Evolutionary conservation across 1,139 yeast genomes (phyloP).

Genomic region (Lodderomyces margitis): DNA sequence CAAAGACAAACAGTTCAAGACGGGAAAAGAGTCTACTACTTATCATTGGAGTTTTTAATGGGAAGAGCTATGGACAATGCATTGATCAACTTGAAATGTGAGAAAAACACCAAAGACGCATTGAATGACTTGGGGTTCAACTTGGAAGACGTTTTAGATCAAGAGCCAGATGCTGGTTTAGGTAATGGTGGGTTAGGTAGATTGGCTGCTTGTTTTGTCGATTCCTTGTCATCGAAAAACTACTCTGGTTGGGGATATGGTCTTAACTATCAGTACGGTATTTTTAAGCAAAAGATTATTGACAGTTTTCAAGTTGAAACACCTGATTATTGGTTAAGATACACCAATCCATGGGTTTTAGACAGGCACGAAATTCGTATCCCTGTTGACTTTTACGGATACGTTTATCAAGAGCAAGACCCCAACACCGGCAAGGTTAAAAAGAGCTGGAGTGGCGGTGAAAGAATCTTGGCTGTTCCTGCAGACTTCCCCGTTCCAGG

Average conservation of each 20-base stretch:
- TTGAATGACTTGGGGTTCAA: constrained; percentile 80
- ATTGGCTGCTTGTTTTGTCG: constrained; percentile 91
- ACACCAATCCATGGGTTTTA: constrained; percentile 91
- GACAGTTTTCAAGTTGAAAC: constrained; percentile 93
- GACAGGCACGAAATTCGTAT: constrained; percentile 83
- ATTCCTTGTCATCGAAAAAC: constrained; percentile 80
- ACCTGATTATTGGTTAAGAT: constrained; percentile 92
- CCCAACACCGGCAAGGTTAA: constrained; percentile 51
- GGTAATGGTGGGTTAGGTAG: constrained; percentile 97
- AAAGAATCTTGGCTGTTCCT: constrained; percentile 87
- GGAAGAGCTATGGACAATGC: constrained; percentile 97
- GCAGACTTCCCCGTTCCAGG: constrained; percentile 95
- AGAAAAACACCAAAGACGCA: constrained; percentile 53
- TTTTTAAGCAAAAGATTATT: constrained; percentile 84
- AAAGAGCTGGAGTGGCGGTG: constrained; percentile 82
- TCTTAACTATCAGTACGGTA: constrained; percentile 88
- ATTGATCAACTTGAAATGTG: constrained; percentile 65
- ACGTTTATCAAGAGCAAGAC: constrained; percentile 65
- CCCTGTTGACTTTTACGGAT: constrained; percentile 91
- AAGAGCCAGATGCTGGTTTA: constrained; percentile 91
- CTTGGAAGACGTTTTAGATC: constrained; percentile 78
- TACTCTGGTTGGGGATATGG: constrained; percentile 98
- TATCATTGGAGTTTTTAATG: constrained; percentile 88
- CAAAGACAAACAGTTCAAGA: constrained; percentile 82
- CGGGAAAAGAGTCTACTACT: constrained; percentile 83